phyloP scores from a whole-genome alignment of 352 stramenopile genomes.

The Blastocystis sp. region DNA sequence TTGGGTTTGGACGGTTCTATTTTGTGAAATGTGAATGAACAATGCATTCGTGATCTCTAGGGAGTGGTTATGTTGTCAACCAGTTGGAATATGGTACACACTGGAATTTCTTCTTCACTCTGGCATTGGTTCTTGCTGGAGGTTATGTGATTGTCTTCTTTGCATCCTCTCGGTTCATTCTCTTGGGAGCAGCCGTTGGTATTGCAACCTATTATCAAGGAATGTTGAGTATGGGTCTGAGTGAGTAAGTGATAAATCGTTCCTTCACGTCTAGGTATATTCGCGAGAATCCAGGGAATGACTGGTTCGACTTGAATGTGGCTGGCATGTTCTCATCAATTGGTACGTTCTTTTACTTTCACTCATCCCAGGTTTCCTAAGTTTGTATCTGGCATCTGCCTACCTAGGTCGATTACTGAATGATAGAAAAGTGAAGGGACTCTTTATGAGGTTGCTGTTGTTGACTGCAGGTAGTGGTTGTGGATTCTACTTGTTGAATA shows the following conservation, averaged over 20 bases:
- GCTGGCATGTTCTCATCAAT: background rate
- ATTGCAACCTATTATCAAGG: background rate
- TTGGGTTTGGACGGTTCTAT: background rate
- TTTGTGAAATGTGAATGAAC: background rate
- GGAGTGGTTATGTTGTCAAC: background rate
- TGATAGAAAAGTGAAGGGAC: background rate
- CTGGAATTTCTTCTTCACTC: slow-evolving; percentile 51
- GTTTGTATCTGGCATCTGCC: background rate
- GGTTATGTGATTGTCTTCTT: background rate
- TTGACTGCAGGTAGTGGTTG: no score
- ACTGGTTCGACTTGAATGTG: background rate
- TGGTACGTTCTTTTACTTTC: background rate
- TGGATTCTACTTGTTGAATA: background rate
- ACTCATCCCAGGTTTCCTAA: background rate
- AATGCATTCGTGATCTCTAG: background rate
- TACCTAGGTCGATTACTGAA: background rate
- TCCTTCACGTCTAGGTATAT: background rate
- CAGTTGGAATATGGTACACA: slow-evolving; percentile 3
- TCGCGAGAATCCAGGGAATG: background rate
- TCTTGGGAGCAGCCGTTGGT: background rate
- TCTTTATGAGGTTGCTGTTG: no score
- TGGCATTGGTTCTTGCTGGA: background rate
- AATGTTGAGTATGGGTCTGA: background rate
- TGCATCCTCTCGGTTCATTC: background rate
- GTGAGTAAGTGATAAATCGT: background rate